Evolutionary conservation across 148 eudicot genomes (phyloP).

Genomic region (Bassia scoparia): DNA sequence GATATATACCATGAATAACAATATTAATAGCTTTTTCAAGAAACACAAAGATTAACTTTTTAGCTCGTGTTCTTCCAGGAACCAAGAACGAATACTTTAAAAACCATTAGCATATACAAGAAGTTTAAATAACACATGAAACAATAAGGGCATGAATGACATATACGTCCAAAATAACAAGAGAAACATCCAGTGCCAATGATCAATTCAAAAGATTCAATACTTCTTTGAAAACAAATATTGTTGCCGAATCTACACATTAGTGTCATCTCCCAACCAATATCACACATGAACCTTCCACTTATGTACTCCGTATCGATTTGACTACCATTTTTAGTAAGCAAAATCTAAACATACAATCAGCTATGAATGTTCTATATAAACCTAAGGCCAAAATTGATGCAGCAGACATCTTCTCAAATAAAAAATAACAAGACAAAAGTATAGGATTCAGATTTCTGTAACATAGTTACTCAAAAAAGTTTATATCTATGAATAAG

Average conservation of each 20-base stretch:
- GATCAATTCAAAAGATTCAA: background rate
- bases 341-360: background rate
- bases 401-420: constrained; percentile 4
- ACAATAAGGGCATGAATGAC: constrained; percentile 1
- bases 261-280: constrained; percentile 24
- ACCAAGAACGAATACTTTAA: background rate
- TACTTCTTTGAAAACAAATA: background rate
- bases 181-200: background rate
- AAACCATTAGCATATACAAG: constrained; percentile 1
- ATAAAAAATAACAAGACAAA: background rate
- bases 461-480: background rate
- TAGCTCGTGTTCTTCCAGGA: constrained; percentile 13
- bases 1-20: background rate
- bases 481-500: constrained; percentile 1
- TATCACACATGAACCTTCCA: background rate
- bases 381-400: background rate
- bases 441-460: background rate
- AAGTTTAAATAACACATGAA: background rate
- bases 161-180: background rate
- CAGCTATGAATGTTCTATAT: background rate
- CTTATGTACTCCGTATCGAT: background rate
- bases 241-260: constrained; percentile 1
- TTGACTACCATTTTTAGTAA: background rate
- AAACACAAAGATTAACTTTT: background rate
- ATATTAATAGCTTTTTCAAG: background rate